Evolutionary conservation across 495 filamentous ascomycete species (phyloP), one percentile per base, ranked within the genome.

Genomic region (Talaromyces stipitatus): DNA sequence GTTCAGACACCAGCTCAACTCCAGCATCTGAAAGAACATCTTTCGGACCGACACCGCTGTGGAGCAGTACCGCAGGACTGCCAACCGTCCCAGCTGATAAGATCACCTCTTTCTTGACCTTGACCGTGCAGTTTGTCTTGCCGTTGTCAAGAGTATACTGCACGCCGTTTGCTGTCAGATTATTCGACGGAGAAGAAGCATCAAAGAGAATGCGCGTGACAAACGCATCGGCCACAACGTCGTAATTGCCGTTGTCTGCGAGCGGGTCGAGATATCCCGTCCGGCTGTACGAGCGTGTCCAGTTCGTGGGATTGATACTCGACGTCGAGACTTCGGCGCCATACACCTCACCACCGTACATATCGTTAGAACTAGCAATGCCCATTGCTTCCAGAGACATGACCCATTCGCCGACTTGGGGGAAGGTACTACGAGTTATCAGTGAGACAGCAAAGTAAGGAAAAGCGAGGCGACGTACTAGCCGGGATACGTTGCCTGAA

Each of bases 61-160:
- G 58, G 8, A 78, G 66, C 8, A 80, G 60, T n/a, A 85, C 69
- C 57, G 83, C 78, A 0, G 82, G 82, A 22, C 78, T 76, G 60
- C 80, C 80, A 58, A 84, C 71, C 22, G 76, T 63, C 10, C 82
- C 82, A 51, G 78, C 76, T 0, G 81, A 65, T 4, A 85, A 60
- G 58, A 85, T 84, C 18, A 83, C 78, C 61, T 85, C 82, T 50
- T 73, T 75, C 10, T 65, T 72, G 2, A 74, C 72, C 24, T 61
- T 63, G 45, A 74, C 69, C 24, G 62, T 66, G 54, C 53, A 52
- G 14, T 55, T 69, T 1, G 69, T 70, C 7, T 54, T 52, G 2
- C 68, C 69, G 18, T 57, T 55, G 46, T 71, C 63, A 7, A 56
- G 52, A 0, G 68, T 69, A 38, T 72, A 72, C 55, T 72, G 65